Percentiles rank a stretch among this genome's conserved stretches.
Conservation (phyloP, 129 eudicot species). For the Artemisia tridentata region DNA sequence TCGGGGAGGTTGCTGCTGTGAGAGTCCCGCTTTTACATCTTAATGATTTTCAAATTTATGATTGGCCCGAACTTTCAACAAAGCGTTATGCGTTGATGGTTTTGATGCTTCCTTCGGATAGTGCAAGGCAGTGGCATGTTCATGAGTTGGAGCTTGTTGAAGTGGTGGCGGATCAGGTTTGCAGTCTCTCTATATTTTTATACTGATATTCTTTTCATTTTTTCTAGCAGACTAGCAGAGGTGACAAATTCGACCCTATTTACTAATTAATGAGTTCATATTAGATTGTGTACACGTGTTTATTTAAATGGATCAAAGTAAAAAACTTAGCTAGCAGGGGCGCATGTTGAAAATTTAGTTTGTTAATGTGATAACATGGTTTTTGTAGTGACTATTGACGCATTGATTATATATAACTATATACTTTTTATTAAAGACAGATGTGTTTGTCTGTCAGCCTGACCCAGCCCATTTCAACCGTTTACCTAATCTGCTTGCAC, state of each 20-base stretch:
- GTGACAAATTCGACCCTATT: background rate
- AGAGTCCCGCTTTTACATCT: conserved; percentile 95
- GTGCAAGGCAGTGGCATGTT: conserved; percentile 95
- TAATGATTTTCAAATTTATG: conserved; percentile 73
- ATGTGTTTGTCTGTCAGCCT: background rate
- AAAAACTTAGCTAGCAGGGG: background rate
- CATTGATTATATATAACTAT: background rate
- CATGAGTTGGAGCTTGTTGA: conserved; percentile 98
- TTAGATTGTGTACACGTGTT: background rate
- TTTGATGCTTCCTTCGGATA: conserved; percentile 93
- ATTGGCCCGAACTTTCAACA: conserved; percentile 93
- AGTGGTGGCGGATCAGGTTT: conserved; percentile 99
- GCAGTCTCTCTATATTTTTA: background rate
- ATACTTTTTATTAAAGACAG: too few relatives aligned
- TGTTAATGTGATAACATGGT: background rate
- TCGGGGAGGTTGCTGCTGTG: conserved; percentile 96
- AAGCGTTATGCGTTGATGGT: conserved; percentile 96
- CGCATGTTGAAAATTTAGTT: background rate
- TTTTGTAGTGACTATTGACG: background rate
- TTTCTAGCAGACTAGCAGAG: background rate
- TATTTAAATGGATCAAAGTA: background rate
- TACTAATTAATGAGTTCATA: background rate
- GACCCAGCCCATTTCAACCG: background rate
- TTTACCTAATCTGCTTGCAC: background rate
- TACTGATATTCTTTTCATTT: background rate